phyloP scores from a whole-genome alignment of 345 rosid genomes.

The Eucalyptus pauciflora region DNA sequence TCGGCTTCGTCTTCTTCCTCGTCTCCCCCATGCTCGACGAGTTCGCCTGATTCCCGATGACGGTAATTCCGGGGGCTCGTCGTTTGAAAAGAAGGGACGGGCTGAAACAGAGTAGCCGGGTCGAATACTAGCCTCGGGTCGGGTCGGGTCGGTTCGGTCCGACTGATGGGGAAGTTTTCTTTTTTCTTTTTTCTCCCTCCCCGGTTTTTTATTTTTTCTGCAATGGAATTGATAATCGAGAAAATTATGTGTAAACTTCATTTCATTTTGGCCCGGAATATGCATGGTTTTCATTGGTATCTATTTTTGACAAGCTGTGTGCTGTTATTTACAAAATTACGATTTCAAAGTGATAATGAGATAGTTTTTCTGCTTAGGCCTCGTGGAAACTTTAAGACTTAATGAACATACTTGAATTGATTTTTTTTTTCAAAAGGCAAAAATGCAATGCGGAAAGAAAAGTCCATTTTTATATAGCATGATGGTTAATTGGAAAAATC shows the following conservation, averaged over 20 bases:
- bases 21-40: background rate
- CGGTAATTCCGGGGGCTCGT: background rate
- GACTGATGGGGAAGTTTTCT: background rate
- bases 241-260: background rate
- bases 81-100: background rate
- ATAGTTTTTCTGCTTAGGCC: background rate
- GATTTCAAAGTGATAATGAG: background rate
- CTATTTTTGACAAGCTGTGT: background rate
- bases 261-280: background rate
- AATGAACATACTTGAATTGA: background rate
- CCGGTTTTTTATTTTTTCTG: background rate
- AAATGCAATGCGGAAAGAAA: background rate
- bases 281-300: background rate
- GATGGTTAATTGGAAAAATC: background rate
- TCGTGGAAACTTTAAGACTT: background rate
- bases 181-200: accelerated
- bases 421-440: background rate
- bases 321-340: background rate
- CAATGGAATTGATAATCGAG: background rate
- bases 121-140: background rate
- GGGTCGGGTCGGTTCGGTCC: background rate
- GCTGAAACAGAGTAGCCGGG: background rate
- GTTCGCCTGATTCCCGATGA: background rate
- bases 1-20: background rate
- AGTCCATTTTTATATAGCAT: background rate